Evolutionary conservation across 768 basidiomycete genomes (phyloP).

Genomic region (Pulveroboletus sp.): DNA sequence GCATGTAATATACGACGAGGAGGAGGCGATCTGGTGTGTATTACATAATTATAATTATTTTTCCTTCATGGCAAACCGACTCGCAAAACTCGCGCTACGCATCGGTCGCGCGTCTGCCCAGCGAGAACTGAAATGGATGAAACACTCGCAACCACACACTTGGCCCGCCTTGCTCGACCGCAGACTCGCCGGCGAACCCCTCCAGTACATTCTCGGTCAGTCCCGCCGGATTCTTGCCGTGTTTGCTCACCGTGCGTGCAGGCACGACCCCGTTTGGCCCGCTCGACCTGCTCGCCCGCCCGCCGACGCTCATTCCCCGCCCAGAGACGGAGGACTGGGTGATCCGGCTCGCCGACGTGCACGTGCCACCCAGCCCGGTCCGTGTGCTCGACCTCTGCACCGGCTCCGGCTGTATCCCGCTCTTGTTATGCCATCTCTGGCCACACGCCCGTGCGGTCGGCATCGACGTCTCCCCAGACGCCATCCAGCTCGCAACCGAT

Average conservation of each 20-base stretch:
- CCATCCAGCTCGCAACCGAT: constrained; percentile 47
- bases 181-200: constrained; percentile 67
- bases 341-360: constrained; percentile 50
- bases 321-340: constrained; percentile 93
- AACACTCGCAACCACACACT: constrained; percentile 17
- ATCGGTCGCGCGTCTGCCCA: constrained; percentile 36
- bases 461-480: constrained; percentile 66
- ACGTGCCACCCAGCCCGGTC: constrained; percentile 27
- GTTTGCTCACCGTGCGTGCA: background rate
- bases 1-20: constrained; percentile 11
- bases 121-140: constrained; percentile 53
- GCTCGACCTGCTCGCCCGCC: constrained; percentile 65
- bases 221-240: background rate
- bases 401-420: constrained; percentile 88
- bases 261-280: constrained; percentile 90
- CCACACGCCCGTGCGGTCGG: constrained; percentile 55
- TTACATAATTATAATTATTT: constrained; percentile 15
- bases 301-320: constrained; percentile 89
- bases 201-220: constrained; percentile 88
- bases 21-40: constrained; percentile 1
- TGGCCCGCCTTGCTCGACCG: constrained; percentile 51
- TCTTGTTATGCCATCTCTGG: constrained; percentile 72
- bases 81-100: constrained; percentile 29
- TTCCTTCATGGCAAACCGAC: constrained; percentile 13
- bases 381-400: constrained; percentile 87